These are phyloP conservation scores for Fusarium penzigii DNA, from an alignment of 2,329 filamentous ascomycete species.

Conservation along the genomic window DNA sequence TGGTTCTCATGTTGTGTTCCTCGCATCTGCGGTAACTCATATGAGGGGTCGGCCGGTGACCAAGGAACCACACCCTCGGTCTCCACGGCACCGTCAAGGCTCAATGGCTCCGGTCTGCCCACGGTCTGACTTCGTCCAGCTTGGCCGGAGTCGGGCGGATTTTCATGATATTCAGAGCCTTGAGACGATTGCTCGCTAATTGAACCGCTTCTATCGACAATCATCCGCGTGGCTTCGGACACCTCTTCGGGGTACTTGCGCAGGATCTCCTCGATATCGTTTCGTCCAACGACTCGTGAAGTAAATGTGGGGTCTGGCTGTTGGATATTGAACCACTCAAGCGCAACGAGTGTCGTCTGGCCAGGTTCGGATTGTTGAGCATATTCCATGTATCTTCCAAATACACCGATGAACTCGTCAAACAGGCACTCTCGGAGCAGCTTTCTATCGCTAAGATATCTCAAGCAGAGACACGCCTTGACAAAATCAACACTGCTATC, in stretches of 20 bases:
- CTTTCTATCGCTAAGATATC: constrained; percentile 37
- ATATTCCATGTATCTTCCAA: constrained; percentile 45
- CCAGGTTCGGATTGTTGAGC: constrained; percentile 29
- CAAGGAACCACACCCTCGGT: constrained; percentile 3
- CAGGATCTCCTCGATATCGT: constrained; percentile 38
- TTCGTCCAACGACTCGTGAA: constrained; percentile 35
- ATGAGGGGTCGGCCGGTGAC: not conserved
- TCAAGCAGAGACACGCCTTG: constrained; percentile 45
- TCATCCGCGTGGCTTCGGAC: constrained; percentile 16
- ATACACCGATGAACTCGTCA: constrained; percentile 54
- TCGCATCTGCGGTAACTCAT: not conserved
- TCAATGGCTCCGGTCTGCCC: not conserved
- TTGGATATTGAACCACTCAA: constrained; percentile 43
- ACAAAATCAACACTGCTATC: constrained; percentile 46
- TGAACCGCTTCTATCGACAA: constrained; percentile 17
- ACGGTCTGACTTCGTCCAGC: not conserved
- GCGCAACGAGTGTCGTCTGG: constrained; percentile 36
- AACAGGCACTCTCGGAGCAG: constrained; percentile 46
- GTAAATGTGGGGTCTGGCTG: constrained; percentile 32
- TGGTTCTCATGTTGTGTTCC: not conserved
- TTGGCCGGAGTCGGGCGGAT: not conserved
- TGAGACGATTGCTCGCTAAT: constrained; percentile 15
- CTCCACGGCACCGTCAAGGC: constrained; percentile 17
- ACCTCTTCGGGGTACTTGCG: constrained; percentile 37
- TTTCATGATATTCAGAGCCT: constrained; percentile 1